Evolutionary conservation across 2,329 filamentous ascomycete genomes (phyloP), one percentile per base, ranked within the genome.

Genomic region (Fusarium nygamai): DNA sequence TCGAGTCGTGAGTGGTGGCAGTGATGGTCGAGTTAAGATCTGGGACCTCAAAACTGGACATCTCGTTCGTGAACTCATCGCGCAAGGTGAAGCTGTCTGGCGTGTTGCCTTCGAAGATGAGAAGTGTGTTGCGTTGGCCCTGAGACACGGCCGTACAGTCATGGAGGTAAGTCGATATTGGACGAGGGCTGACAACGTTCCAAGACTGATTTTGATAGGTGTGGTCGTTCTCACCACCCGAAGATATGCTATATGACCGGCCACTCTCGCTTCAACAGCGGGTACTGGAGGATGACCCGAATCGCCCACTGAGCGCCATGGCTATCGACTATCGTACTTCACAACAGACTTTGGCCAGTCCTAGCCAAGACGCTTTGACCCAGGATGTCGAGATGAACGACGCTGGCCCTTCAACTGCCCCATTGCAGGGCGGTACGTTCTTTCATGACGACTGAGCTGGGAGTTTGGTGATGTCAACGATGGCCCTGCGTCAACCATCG

Each of bases 41-140:
- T 99, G 96, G 96, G 96, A 98, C 84, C 86, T 98, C 67, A 95
- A 96, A 83, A 96, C 94, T 5, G 96, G 96, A 8, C 92, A 94
- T 66, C 88, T 98, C 34, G 94, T 99, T 29, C 91, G 96, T 69
- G 96, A 99, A 83, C 89, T 99, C 47, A 96, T 96, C 53, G 92
- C 93, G 27, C 95, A 96, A 61, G 94, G 96, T 1, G 96, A 99
- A 80, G 95, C 96, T 22, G 96, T 99, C 1, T 99, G 96, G 96
- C 90, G 96, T 68, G 96, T 99, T 39, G 96, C 97, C 0, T 99
- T 99, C 81, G 96, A 99, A 81, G 96, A 98, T 75, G 96, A 99
- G 83, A 98, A 98, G 83, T 97, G 96, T 67, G 96, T 99, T 36
- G 96, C 98, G 38, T 93, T 99, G 88, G 96, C 96, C 14, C 92